Percentiles rank a stretch among this genome's conserved stretches.
Conservation (phyloP, 108 stramenopile species). For the Epithemia pelagica region DNA sequence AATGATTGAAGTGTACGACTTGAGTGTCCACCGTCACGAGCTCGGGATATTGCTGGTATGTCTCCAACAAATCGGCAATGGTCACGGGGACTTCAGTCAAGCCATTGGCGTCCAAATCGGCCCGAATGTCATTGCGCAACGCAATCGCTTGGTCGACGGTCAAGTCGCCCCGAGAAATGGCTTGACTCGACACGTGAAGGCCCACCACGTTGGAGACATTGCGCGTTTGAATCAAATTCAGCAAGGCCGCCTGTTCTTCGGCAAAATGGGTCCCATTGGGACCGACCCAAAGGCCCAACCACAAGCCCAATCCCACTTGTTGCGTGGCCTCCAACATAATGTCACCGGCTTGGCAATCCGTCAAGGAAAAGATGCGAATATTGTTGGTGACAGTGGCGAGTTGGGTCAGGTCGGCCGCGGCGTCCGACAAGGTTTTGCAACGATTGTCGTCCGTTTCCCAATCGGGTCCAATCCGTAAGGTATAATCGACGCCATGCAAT, state of each 20-base stretch:
- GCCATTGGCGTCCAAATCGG: neutral
- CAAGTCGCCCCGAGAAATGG: slow-evolving; percentile 19
- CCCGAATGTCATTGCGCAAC: slow-evolving; percentile 9
- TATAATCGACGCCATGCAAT: slow-evolving; percentile 30
- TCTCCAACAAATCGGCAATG: slow-evolving; percentile 28
- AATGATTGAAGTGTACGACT: slow-evolving; percentile 14
- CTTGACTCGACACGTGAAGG: slow-evolving; percentile 16
- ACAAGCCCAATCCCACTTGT: slow-evolving; percentile 8
- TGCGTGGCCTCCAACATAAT: slow-evolving; percentile 17
- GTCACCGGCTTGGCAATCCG: slow-evolving; percentile 20
- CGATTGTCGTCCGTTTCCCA: slow-evolving; percentile 14
- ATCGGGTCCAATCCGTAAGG: slow-evolving; percentile 29
- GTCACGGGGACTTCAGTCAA: slow-evolving; percentile 19
- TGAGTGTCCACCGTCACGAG: slow-evolving; percentile 18
- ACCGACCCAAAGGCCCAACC: slow-evolving; percentile 27
- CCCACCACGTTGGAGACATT: slow-evolving; percentile 12
- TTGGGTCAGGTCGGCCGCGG: slow-evolving; percentile 19
- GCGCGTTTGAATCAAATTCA: slow-evolving; percentile 1
- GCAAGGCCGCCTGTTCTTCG: slow-evolving; percentile 15
- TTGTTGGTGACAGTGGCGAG: slow-evolving; percentile 14
- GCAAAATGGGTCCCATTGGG: slow-evolving; percentile 4
- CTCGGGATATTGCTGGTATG: slow-evolving; percentile 2
- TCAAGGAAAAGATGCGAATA: slow-evolving; percentile 20
- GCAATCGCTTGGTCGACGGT: slow-evolving; percentile 21
- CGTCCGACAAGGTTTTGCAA: slow-evolving; percentile 19